Percentiles rank a stretch among this genome's conserved stretches.
These are phyloP conservation scores for Pestalotiopsis sp. DNA, from an alignment of 2,329 filamentous ascomycete genomes.

Conservation along the genomic window DNA sequence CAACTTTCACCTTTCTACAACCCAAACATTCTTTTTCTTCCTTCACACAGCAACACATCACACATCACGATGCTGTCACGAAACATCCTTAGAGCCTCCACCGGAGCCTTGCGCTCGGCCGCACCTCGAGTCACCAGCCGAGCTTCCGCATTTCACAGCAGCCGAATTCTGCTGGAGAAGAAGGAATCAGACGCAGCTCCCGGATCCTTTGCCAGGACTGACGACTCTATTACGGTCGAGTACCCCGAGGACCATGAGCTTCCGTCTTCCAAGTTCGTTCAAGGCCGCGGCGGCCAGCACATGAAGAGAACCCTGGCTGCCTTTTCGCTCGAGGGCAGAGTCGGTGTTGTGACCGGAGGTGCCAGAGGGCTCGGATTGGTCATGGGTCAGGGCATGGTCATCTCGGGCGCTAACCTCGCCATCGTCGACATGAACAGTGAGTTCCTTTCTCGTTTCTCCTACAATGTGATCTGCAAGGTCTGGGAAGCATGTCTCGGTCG, in stretches of 20 bases:
- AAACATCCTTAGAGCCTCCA: neutral
- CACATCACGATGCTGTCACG: conserved; percentile 9
- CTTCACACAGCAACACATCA: neutral
- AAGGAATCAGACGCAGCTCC: conserved; percentile 26
- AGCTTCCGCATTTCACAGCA: conserved; percentile 26
- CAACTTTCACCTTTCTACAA: neutral
- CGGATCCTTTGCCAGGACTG: conserved; percentile 77
- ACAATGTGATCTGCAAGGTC: neutral
- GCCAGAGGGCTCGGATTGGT: conserved; percentile 87
- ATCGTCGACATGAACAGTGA: conserved; percentile 92
- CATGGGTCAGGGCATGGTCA: conserved; percentile 89
- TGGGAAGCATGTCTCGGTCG: neutral
- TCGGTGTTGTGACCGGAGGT: conserved; percentile 86
- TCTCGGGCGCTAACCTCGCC: conserved; percentile 85
- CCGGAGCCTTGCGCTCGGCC: conserved; percentile 1
- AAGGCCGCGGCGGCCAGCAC: conserved; percentile 77
- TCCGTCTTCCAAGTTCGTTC: conserved; percentile 70
- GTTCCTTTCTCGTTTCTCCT: conserved; percentile 31
- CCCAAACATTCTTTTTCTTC: neutral
- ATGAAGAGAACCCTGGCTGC: conserved; percentile 82
- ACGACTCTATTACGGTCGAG: conserved; percentile 75
- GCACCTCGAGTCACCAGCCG: neutral
- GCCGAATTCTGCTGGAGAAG: conserved; percentile 28
- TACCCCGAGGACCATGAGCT: conserved; percentile 77
- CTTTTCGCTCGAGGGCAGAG: conserved; percentile 84